Evolutionary conservation across 2,329 filamentous ascomycete genomes (phyloP).

Genomic region (Hypocrella siamensis): DNA sequence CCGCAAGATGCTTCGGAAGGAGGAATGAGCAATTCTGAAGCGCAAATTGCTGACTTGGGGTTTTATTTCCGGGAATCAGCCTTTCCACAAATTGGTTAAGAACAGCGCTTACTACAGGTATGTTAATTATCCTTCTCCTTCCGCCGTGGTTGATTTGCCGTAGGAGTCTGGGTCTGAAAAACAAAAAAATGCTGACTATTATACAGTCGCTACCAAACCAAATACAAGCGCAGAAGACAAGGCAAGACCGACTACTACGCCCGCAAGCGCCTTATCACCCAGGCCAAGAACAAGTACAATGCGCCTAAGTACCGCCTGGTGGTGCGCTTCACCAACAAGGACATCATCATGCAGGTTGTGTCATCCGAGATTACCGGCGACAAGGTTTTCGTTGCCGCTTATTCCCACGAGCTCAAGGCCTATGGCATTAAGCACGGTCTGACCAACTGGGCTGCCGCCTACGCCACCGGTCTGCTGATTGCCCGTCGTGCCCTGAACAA

Average conservation of each 20-base stretch:
- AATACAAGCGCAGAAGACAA: slow-evolving; percentile 92
- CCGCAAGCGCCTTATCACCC: slow-evolving; percentile 97
- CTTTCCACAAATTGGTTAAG: slow-evolving; percentile 92
- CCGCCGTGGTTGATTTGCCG: too few species aligned
- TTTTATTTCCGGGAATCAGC: slow-evolving; percentile 32
- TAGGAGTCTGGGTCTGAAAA: not conserved
- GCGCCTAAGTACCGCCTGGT: slow-evolving; percentile 99
- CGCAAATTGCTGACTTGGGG: slow-evolving; percentile 99
- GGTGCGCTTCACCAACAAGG: slow-evolving; percentile 98
- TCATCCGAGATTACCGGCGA: slow-evolving; percentile 92
- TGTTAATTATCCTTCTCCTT: too few species aligned
- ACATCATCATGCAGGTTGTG: slow-evolving; percentile 97
- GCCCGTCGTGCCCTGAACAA: slow-evolving; percentile 95
- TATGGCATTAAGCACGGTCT: slow-evolving; percentile 98
- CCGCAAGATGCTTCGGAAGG: slow-evolving; percentile 97
- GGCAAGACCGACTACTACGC: slow-evolving; percentile 99
- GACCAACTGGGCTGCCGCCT: slow-evolving; percentile 98
- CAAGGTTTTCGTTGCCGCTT: slow-evolving; percentile 88
- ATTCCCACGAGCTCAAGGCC: slow-evolving; percentile 92
- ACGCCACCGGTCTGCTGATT: slow-evolving; percentile 90
- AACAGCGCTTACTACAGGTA: slow-evolving; percentile 98
- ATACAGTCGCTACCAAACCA: slow-evolving; percentile 90
- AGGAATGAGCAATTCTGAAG: slow-evolving; percentile 60
- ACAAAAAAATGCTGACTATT: not conserved
- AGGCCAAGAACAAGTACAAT: slow-evolving; percentile 99